Evolutionary conservation across 2,329 filamentous ascomycete species (phyloP).

Genomic region (Neoarthrinium moseri): DNA sequence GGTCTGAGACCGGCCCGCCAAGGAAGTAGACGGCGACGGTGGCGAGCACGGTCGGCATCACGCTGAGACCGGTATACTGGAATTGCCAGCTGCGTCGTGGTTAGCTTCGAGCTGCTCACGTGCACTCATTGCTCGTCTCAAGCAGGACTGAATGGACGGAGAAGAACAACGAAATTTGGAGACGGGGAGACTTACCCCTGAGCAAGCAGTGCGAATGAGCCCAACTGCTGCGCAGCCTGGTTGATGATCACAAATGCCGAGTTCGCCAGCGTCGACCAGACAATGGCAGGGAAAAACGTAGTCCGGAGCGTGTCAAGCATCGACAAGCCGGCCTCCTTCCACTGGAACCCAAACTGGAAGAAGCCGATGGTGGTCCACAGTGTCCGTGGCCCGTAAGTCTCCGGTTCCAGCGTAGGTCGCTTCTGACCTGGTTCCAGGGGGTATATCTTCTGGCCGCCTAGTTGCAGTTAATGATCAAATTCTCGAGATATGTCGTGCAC

Average conservation of each 20-base stretch:
- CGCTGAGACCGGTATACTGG: constrained; percentile 13
- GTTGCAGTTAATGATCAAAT: not conserved
- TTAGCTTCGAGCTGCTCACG: constrained; percentile 4
- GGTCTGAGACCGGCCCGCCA: constrained; percentile 33
- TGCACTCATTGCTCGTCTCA: no score
- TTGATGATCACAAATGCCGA: constrained; percentile 14
- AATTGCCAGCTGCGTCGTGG: constrained; percentile 9
- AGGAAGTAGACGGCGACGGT: constrained; percentile 20
- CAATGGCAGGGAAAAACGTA: constrained; percentile 30
- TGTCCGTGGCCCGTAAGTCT: constrained; percentile 24
- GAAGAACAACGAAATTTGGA: not conserved
- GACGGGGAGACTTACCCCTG: constrained; percentile 10
- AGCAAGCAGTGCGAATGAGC: constrained; percentile 11
- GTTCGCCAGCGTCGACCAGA: constrained; percentile 28
- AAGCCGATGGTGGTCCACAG: constrained; percentile 31
- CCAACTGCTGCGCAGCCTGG: constrained; percentile 11
- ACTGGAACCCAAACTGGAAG: constrained; percentile 29
- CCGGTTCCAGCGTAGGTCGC: constrained; percentile 26
- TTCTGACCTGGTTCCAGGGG: constrained; percentile 23
- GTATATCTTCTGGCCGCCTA: constrained; percentile 19
- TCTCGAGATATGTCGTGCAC: no score
- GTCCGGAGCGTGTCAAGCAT: constrained; percentile 30
- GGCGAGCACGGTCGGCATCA: constrained; percentile 15
- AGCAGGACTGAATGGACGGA: no score
- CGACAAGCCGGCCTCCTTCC: constrained; percentile 21